phyloP scores from a whole-genome alignment of 2,329 filamentous ascomycete species.

The Fusarium marasasianum region DNA sequence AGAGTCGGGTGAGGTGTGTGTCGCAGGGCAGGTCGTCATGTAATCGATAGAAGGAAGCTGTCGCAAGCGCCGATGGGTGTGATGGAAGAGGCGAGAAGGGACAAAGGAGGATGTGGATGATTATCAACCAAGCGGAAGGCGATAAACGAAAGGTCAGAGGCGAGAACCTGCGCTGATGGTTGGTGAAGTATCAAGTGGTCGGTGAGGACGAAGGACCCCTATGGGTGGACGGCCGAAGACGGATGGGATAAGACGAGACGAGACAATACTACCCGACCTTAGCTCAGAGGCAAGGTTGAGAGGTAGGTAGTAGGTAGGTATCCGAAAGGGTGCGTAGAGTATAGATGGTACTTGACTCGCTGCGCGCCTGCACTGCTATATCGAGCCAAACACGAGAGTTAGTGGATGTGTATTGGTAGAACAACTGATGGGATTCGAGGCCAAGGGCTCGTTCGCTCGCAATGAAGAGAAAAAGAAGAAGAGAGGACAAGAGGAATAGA shows the following conservation, averaged over 20 bases:
- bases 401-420: slow-evolving; percentile 24
- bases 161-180: slow-evolving; percentile 18
- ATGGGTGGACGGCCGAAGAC: slow-evolving; percentile 27
- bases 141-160: slow-evolving; percentile 15
- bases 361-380: slow-evolving; percentile 37
- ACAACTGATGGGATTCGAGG: slow-evolving; percentile 14
- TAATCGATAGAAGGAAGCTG: slow-evolving; percentile 45
- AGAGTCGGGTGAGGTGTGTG: slow-evolving; percentile 49
- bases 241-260: slow-evolving; percentile 19
- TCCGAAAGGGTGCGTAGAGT: slow-evolving; percentile 44
- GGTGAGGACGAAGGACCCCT: slow-evolving; percentile 38
- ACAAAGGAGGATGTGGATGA: slow-evolving; percentile 1
- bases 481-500: slow-evolving; percentile 13
- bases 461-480: slow-evolving; percentile 7
- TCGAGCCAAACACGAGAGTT: slow-evolving; percentile 38
- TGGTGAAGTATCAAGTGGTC: slow-evolving; percentile 36
- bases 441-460: slow-evolving; percentile 11
- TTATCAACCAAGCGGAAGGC: slow-evolving; percentile 29
- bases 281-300: slow-evolving; percentile 33
- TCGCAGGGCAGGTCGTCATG: slow-evolving; percentile 52
- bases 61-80: slow-evolving; percentile 20
- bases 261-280: slow-evolving; percentile 14
- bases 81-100: slow-evolving; percentile 13
- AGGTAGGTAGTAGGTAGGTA: slow-evolving; percentile 46
- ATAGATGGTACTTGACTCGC: slow-evolving; percentile 31